A percentile compares a stretch with the other conserved stretches of the same genome.
These are phyloP conservation scores for Linnemannia zychae DNA, from an alignment of 192 early-diverging fungal genomes.

Conservation along the genomic window DNA sequence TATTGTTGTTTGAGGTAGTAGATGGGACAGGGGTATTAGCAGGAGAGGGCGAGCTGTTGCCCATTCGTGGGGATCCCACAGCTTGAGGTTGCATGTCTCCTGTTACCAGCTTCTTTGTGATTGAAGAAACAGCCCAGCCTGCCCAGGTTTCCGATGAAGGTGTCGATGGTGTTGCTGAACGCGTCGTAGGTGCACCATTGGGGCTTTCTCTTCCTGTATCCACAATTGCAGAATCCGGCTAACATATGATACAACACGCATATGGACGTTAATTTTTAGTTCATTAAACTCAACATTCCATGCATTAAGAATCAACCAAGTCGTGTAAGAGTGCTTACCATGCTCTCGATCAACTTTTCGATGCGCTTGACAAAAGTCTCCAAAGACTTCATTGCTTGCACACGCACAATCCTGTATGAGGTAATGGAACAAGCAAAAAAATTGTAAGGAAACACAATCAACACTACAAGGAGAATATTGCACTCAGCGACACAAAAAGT, in stretches of 20 bases:
- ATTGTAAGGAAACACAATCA: neutral
- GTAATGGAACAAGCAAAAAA: neutral
- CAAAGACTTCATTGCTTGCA: constrained; percentile 85
- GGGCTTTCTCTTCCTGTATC: constrained; percentile 41
- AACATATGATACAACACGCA: neutral
- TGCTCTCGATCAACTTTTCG: constrained; percentile 74
- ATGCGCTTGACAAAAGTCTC: constrained; percentile 76
- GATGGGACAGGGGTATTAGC: constrained; percentile 28
- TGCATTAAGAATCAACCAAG: too few species aligned
- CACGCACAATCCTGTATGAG: constrained; percentile 74
- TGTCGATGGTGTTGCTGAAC: constrained; percentile 39
- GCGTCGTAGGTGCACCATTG: constrained; percentile 34
- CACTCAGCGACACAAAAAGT: neutral
- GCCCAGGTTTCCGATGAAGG: constrained; percentile 78
- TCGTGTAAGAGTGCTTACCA: constrained; percentile 65
- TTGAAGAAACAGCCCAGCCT: constrained; percentile 90
- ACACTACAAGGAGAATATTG: neutral
- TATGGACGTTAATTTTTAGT: neutral
- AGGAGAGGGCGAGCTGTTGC: constrained; percentile 11
- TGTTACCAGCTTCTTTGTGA: constrained; percentile 68
- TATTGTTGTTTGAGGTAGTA: constrained; percentile 23
- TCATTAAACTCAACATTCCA: neutral
- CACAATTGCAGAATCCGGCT: constrained; percentile 67
- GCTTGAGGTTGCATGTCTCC: constrained; percentile 28
- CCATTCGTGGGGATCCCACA: constrained; percentile 2